These are phyloP conservation scores for Jackrogersella multiformis DNA, from an alignment of 495 filamentous ascomycete species.

Conservation along the genomic window DNA sequence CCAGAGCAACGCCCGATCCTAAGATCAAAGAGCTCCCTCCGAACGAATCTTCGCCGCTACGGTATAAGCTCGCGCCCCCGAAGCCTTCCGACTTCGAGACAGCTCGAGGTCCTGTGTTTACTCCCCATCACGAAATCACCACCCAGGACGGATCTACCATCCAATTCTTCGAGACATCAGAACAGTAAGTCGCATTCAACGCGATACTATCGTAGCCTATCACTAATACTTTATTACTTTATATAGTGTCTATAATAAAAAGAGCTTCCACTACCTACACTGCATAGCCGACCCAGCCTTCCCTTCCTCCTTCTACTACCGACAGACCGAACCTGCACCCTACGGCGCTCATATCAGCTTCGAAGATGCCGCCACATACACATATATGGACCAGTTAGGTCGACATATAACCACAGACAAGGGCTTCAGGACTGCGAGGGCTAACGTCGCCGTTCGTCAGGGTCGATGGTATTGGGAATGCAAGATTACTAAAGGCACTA, in stretches of 20 bases:
- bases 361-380: conserved; percentile 85
- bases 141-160: conserved; percentile 57
- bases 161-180: conserved; percentile 68
- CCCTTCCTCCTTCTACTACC: conserved; percentile 85
- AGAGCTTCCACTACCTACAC: conserved; percentile 88
- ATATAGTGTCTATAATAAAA: conserved; percentile 85
- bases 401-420: conserved; percentile 77
- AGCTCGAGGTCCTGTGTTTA: conserved; percentile 64
- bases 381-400: conserved; percentile 70
- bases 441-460: conserved; percentile 91
- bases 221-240: conserved; percentile 52
- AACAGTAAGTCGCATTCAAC: conserved; percentile 66
- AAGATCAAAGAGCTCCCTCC: conserved; percentile 60
- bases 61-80: conserved; percentile 68
- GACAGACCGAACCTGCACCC: conserved; percentile 85
- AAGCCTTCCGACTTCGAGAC: conserved; percentile 67
- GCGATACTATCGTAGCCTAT: conserved; percentile 46
- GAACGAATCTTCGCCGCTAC: conserved; percentile 58
- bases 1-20: conserved; percentile 64
- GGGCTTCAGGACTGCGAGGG: conserved; percentile 83
- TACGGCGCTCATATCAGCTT: conserved; percentile 85
- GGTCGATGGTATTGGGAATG: conserved; percentile 95
- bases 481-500: conserved; percentile 74
- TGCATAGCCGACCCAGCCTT: conserved; percentile 90
- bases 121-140: conserved; percentile 57